These are phyloP conservation scores for Solidago caesia DNA, from an alignment of 129 eudicot species.

Conservation along the genomic window DNA sequence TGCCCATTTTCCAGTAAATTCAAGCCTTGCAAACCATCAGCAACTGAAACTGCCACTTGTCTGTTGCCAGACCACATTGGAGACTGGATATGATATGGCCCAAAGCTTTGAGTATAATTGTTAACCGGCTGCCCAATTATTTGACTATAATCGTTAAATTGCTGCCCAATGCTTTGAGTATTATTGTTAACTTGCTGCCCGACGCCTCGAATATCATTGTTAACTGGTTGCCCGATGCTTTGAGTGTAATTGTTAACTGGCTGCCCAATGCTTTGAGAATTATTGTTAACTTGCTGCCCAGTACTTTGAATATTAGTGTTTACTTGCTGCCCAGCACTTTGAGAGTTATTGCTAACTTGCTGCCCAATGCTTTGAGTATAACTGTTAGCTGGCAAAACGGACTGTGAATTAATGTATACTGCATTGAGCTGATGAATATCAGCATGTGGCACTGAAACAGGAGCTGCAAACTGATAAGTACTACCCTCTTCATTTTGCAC, in stretches of 20 bases:
- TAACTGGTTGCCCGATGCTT: conserved; percentile 8
- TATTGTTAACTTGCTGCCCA: not conserved
- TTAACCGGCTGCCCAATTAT: not conserved
- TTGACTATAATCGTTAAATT: not conserved
- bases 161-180: not conserved
- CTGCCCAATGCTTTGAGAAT: conserved; percentile 21
- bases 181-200: conserved; percentile 11
- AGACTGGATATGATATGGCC: conserved; percentile 30
- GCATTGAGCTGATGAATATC: conserved; percentile 3
- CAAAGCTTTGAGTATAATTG: conserved; percentile 18
- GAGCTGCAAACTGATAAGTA: conserved; percentile 20
- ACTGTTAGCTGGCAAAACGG: conserved; percentile 16
- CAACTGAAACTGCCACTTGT: conserved; percentile 18
- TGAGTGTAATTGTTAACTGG: conserved; percentile 15
- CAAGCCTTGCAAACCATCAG: conserved; percentile 40
- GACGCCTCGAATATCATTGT: conserved; percentile 12
- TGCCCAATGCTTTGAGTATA: conserved; percentile 2
- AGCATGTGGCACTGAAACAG: conserved; percentile 30
- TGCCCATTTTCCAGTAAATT: conserved; percentile 51
- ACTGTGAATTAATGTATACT: conserved; percentile 26
- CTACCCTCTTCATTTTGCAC: conserved; percentile 26
- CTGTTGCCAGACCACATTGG: conserved; percentile 37
- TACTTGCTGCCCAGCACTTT: conserved; percentile 18
- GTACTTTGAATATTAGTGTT: not conserved
- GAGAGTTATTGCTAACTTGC: conserved; percentile 4